Evolutionary conservation across 257 asterid genomes (phyloP).

Genomic region (Rhazya stricta): DNA sequence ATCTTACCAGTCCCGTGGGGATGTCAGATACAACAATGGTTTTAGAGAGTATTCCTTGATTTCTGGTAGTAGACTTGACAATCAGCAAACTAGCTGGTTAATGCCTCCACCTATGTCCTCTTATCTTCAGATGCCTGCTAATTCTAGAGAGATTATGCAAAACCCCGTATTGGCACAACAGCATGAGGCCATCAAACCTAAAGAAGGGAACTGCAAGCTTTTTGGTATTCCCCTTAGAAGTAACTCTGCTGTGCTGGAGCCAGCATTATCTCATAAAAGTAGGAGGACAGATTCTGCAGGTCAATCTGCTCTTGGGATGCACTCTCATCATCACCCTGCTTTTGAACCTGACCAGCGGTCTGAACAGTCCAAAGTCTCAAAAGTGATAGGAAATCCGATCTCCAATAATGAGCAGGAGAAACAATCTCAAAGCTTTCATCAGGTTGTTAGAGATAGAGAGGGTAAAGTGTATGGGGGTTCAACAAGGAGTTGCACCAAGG

Average conservation of each 20-base stretch:
- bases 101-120: conserved; percentile 70
- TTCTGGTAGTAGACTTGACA: conserved; percentile 45
- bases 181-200: conserved; percentile 43
- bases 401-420: conserved; percentile 54
- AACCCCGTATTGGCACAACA: conserved; percentile 36
- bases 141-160: conserved; percentile 49
- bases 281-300: conserved; percentile 28
- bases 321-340: conserved; percentile 35
- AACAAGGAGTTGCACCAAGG: conserved; percentile 97
- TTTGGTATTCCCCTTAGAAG: conserved; percentile 70
- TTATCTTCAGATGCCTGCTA: conserved; percentile 51
- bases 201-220: conserved; percentile 70
- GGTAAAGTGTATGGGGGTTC: conserved; percentile 56
- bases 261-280: conserved; percentile 30
- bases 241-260: conserved; percentile 38
- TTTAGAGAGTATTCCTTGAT: conserved; percentile 44
- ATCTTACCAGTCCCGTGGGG: conserved; percentile 48
- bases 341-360: conserved; percentile 46
- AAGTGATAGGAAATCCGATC: conserved; percentile 44
- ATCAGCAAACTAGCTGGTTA: conserved; percentile 63
- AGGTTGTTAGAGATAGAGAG: conserved; percentile 47
- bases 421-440: conserved; percentile 35
- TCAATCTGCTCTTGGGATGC: conserved; percentile 29
- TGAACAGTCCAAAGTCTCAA: conserved; percentile 56
- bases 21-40: conserved; percentile 40